Conservation (phyloP, 495 filamentous ascomycete species). For the Penicillium flavigenum region DNA sequence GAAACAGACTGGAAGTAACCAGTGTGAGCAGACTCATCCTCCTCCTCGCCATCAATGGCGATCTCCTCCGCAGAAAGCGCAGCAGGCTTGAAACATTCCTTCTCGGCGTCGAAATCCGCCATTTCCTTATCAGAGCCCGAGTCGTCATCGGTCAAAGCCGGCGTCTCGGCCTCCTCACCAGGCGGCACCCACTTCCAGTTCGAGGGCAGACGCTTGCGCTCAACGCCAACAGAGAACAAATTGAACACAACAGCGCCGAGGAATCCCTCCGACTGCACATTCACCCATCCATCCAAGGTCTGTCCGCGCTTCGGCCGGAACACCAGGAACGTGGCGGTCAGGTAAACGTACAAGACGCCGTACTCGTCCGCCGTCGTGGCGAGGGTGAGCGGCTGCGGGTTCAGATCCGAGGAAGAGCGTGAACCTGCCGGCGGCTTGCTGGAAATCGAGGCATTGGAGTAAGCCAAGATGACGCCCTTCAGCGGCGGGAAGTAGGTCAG, state of each 20-base stretch:
- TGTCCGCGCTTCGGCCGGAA: conserved; percentile 61
- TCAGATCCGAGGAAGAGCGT: conserved; percentile 32
- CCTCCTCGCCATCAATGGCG: conserved; percentile 27
- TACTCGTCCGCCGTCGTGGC: conserved; percentile 64
- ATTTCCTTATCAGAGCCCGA: conserved; percentile 20
- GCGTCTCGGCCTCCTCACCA: conserved; percentile 36
- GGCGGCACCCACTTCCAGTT: conserved; percentile 64
- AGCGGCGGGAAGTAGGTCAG: conserved; percentile 74
- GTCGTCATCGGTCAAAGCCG: conserved; percentile 37
- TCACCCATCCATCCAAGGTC: conserved; percentile 64
- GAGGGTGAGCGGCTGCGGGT: conserved; percentile 47
- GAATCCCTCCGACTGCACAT: conserved; percentile 70
- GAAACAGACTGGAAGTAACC: conserved; percentile 64
- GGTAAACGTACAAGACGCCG: conserved; percentile 65
- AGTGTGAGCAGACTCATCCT: conserved; percentile 36
- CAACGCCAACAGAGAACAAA: conserved; percentile 71
- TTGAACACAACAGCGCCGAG: conserved; percentile 71
- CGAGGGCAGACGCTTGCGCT: conserved; percentile 61
- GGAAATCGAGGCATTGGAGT: conserved; percentile 57
- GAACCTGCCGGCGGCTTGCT: conserved; percentile 30
- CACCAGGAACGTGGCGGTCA: conserved; percentile 71
- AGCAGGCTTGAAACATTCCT: conserved; percentile 45
- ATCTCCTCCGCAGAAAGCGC: conserved; percentile 36
- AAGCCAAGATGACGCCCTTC: conserved; percentile 68
- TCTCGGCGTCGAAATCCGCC: conserved; percentile 38